phyloP scores from a whole-genome alignment of 2,329 filamentous ascomycete species.

The Thielaviopsis cerberus region DNA sequence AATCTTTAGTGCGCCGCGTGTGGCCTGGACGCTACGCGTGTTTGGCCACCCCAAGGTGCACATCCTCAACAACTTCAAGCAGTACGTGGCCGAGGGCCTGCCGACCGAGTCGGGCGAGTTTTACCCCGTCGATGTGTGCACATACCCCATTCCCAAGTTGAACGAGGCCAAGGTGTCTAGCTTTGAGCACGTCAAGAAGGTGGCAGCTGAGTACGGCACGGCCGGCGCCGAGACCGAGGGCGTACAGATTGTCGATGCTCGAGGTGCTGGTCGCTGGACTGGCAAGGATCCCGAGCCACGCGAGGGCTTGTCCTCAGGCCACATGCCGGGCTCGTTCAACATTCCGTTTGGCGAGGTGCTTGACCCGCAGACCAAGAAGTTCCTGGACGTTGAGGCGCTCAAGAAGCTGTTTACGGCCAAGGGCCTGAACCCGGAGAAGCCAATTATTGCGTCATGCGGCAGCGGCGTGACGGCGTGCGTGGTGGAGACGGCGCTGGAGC shows the following conservation, averaged over 20 bases:
- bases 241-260: constrained; percentile 76
- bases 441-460: constrained; percentile 76
- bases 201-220: constrained; percentile 59
- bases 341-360: constrained; percentile 65
- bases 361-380: constrained; percentile 64
- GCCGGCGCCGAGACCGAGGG: constrained; percentile 65
- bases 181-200: constrained; percentile 67
- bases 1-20: constrained; percentile 83
- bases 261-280: constrained; percentile 60
- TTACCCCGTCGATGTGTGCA: constrained; percentile 45
- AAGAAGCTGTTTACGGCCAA: constrained; percentile 60
- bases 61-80: constrained; percentile 82
- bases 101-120: constrained; percentile 66
- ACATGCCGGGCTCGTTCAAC: constrained; percentile 75
- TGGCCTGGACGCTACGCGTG: constrained; percentile 78
- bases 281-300: constrained; percentile 75
- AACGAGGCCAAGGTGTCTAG: constrained; percentile 48
- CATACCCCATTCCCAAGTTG: constrained; percentile 45
- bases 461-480: constrained; percentile 88
- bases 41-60: constrained; percentile 85
- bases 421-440: constrained; percentile 58
- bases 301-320: constrained; percentile 68
- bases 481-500: constrained; percentile 67
- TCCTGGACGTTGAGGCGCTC: constrained; percentile 54
- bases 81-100: constrained; percentile 74